Evolutionary conservation across 2,329 filamentous ascomycete genomes (phyloP), one percentile per base, ranked within the genome.

Genomic region (Chaetomiaceae sp.): DNA sequence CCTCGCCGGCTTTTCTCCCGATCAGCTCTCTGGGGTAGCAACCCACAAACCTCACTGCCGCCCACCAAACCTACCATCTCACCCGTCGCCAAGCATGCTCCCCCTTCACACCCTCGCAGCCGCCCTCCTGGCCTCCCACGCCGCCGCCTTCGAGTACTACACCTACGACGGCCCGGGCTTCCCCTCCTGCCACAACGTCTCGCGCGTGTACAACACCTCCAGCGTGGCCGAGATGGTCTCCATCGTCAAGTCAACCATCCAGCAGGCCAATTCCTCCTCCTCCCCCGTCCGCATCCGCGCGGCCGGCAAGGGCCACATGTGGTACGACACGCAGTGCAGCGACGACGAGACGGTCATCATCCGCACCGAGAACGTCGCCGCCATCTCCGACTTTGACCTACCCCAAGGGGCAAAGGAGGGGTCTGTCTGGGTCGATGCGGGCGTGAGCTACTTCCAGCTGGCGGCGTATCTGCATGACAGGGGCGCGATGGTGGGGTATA

Each of bases 341-440:
- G 75, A 78, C 62, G 68, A 75, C 54, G 64, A 69, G 23, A 79
- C 76, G 2, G 65, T 78, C 59, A 74, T 79, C 60, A 66, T 79
- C 37, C 73, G 79, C 60, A 77, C 79, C 17, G 56, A 65, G 51
- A 58, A 65, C 67, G 80, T 91, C 58, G 89, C 90, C 72, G 85
- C 89, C 20, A 78, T 79, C 60, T 71, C 64, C 36, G 71, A 77
- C 54, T 69, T 79, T 42, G 65, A 68, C 15, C 69, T 78, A 15
- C 61, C 66, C 40, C 59, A 59, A 5, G 68, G 66, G 15, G 67
- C 67, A 9, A 63, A 68, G 6, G 67, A 66, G 1, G 75, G 76
- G 17, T 70, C 72, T 6, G 76, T 79, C 8, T 69, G 74, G 54
- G 71, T 79, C 38, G 75, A 79, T 58, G 75, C 71, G 2, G 75